phyloP scores from a whole-genome alignment of 139 green algal genomes.

The Astrephomene gubernaculifera region DNA sequence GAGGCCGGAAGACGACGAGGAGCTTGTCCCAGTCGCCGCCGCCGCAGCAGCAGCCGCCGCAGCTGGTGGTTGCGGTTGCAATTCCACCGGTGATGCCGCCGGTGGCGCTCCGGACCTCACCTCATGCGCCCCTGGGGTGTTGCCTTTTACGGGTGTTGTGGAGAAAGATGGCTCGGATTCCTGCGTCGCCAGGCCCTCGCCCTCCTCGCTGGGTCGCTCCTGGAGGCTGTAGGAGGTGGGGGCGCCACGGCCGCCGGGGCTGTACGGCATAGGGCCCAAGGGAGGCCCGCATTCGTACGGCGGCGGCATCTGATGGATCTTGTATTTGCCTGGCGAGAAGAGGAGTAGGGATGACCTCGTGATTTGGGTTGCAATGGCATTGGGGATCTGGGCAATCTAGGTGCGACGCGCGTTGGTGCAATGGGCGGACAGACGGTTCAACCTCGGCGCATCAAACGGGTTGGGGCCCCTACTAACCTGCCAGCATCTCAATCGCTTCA shows the following conservation, averaged over 20 bases:
- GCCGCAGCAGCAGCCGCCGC: not conserved
- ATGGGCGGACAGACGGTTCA: too few species aligned
- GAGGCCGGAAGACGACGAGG: not conserved
- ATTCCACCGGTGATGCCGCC: not conserved
- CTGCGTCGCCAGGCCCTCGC: too few species aligned
- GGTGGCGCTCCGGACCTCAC: too few species aligned
- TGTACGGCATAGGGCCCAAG: not conserved
- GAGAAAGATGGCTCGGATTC: too few species aligned
- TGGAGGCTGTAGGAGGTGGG: not conserved
- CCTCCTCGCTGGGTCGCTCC: slow-evolving; percentile 25
- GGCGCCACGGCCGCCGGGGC: not conserved
- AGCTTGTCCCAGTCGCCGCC: not conserved
- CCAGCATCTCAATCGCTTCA: slow-evolving; percentile 73
- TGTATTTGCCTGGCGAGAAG: slow-evolving; percentile 39
- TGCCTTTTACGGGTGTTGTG: too few species aligned
- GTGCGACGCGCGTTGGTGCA: too few species aligned
- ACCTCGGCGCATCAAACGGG: too few species aligned
- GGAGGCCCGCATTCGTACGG: slow-evolving; percentile 49
- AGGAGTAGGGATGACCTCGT: too few species aligned
- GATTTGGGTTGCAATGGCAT: too few species aligned
- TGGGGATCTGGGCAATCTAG: too few species aligned
- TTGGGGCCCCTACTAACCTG: too few species aligned
- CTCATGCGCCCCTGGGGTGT: too few species aligned
- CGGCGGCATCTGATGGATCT: slow-evolving; percentile 47
- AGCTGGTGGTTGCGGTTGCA: not conserved